phyloP scores from a whole-genome alignment of 2,329 filamentous ascomycete genomes.

The Pseudogymnoascus sp. region DNA sequence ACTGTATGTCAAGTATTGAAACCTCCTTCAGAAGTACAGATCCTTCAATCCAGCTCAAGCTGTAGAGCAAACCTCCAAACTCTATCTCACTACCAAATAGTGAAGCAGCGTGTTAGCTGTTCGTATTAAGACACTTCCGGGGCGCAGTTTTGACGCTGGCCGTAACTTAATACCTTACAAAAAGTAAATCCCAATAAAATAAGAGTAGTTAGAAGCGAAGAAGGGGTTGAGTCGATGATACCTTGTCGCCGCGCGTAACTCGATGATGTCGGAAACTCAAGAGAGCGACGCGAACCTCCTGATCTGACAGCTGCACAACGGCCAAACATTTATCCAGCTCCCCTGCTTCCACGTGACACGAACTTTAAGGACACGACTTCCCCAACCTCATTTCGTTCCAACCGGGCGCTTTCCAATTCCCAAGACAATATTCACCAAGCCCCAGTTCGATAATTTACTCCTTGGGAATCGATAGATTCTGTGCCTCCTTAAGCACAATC shows the following conservation, averaged over 20 bases:
- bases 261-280: background rate
- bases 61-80: slow-evolving; percentile 1
- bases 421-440: slow-evolving; percentile 1
- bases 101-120: background rate
- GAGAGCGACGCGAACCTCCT: slow-evolving; percentile 1
- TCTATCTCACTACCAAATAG: background rate
- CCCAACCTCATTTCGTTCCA: slow-evolving; percentile 8
- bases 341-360: background rate
- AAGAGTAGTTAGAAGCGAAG: slow-evolving; percentile 1
- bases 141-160: background rate
- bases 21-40: slow-evolving; percentile 5
- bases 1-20: slow-evolving; percentile 8
- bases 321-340: background rate
- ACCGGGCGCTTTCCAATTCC: slow-evolving; percentile 8
- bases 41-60: slow-evolving; percentile 10
- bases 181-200: background rate
- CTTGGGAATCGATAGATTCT: slow-evolving; percentile 6
- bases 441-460: slow-evolving; percentile 3
- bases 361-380: slow-evolving; percentile 10
- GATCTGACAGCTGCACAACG: slow-evolving; percentile 4
- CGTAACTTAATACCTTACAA: background rate
- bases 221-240: background rate
- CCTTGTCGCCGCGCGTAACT: background rate
- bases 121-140: background rate
- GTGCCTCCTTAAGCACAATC: background rate